Evolutionary conservation across 192 early-diverging fungal species (phyloP), one percentile per base, ranked within the genome.

Genomic region (Dimargaris verticillata): DNA sequence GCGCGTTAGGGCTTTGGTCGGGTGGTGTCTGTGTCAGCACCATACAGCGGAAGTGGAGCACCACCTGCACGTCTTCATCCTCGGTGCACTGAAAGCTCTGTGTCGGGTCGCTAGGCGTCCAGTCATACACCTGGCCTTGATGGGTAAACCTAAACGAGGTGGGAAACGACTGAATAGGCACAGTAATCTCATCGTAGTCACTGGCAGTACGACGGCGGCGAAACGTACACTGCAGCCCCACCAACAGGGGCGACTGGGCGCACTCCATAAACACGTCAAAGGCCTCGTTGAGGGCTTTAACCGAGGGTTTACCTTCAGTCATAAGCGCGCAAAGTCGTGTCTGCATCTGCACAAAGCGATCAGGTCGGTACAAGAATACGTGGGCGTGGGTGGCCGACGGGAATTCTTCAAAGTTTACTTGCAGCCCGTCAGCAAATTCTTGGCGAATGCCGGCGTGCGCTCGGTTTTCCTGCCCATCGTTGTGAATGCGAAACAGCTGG

Each of bases 81-180:
- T 9, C 22, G 53, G 57, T 43, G 18, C 15, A 20, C n/a, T 59
- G 17, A 20, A 59, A 59, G 42, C 57, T n/a, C 13, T 15, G n/a
- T 18, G 57, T n/a, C 3, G 25, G 14, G 42, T 59, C 42, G 43
- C 20, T 44, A 17, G 57, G 57, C 7, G 57, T 59, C 17, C 33
- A 43, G 42, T 59, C 41, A 38, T 43, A 41, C 17, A 33, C 3
- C 6, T 33, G 26, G 28, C 53, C 57, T 25, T 41, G 33, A 25
- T 59, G 38, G 9, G 43, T 59, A 43, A 59, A 59, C 38, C 18
- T 18, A n/a, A 59, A 59, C 18, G 57, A 59, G n/a, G 57, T 59
- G 3, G 57, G 57, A 5, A 59, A n/a, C 33, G 11, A 18, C 24
- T 17, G 38, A 11, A 59, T 44, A 5, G 57, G 57, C 26, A 59